Evolutionary conservation across 257 asterid genomes (phyloP).

Genomic region (Verbascum thapsus): DNA sequence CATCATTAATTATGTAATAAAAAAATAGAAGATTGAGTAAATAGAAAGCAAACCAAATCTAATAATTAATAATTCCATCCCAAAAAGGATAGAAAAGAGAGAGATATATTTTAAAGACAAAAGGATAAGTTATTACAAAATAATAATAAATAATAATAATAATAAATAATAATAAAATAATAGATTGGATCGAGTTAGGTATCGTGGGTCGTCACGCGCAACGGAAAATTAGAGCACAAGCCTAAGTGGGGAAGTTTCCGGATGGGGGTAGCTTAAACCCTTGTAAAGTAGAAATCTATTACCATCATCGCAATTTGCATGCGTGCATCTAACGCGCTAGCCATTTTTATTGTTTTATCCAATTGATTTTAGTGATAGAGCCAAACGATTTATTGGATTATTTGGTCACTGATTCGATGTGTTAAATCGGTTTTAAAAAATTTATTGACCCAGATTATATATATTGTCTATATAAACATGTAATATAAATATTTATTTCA

Average conservation of each 20-base stretch:
- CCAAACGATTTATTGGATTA: too few relatives aligned
- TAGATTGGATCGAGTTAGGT: conserved; percentile 14
- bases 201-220: background rate
- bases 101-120: too few relatives aligned
- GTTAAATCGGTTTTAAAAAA: too few relatives aligned
- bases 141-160: too few relatives aligned
- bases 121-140: background rate
- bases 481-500: too few relatives aligned
- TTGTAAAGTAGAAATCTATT: background rate
- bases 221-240: conserved; percentile 15
- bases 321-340: conserved; percentile 25
- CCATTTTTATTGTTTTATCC: background rate
- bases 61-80: conserved; percentile 2
- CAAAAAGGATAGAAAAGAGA: background rate
- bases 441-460: too few relatives aligned
- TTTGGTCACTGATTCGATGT: background rate
- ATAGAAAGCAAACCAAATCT: conserved; percentile 19
- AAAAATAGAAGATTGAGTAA: background rate
- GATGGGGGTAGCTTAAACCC: conserved; percentile 26
- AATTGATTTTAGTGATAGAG: too few relatives aligned
- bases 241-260: conserved; percentile 26
- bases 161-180: background rate
- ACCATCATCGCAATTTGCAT: background rate
- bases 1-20: background rate
- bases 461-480: too few relatives aligned